Evolutionary conservation across 2,329 filamentous ascomycete genomes (phyloP).

Genomic region (Graphilbum sp.): DNA sequence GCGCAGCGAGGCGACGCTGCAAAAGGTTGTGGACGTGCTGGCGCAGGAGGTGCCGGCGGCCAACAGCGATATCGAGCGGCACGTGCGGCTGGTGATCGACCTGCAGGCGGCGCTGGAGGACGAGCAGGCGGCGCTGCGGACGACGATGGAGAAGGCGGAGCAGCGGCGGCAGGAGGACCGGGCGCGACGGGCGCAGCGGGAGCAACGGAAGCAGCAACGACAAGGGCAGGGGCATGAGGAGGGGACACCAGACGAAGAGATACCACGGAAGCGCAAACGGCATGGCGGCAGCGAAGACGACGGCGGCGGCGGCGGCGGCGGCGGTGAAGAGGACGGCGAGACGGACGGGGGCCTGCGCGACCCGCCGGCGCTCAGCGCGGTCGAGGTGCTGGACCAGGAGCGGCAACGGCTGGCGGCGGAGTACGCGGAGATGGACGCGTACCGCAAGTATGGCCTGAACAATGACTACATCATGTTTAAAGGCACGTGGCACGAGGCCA

Average conservation of each 20-base stretch:
- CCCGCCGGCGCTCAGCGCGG: constrained; percentile 13
- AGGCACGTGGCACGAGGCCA: constrained; percentile 37
- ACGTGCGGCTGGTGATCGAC: constrained; percentile 33
- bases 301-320: constrained; percentile 11
- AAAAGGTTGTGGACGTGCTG: constrained; percentile 20
- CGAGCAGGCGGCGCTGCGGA: constrained; percentile 21
- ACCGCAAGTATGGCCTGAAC: constrained; percentile 35
- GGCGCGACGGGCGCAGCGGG: not conserved
- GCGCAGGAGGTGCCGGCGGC: constrained; percentile 23
- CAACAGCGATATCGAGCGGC: constrained; percentile 28
- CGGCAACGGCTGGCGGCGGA: constrained; percentile 21
- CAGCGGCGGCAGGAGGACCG: constrained; percentile 10
- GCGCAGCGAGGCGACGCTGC: constrained; percentile 14
- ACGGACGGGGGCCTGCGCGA: constrained; percentile 10
- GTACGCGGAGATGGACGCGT: constrained; percentile 24
- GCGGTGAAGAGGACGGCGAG: constrained; percentile 12
- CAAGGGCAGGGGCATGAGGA: constrained; percentile 2
- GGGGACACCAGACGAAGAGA: not conserved
- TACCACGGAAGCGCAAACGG: not conserved
- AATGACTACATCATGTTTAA: constrained; percentile 46
- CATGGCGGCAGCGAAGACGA: constrained; percentile 7
- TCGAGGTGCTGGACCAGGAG: constrained; percentile 19
- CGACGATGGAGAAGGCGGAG: constrained; percentile 15
- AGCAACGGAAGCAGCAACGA: constrained; percentile 2
- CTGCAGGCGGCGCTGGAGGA: constrained; percentile 32